phyloP scores from a whole-genome alignment of 73 alveolate genomes.

The Blepharisma japonicum region DNA sequence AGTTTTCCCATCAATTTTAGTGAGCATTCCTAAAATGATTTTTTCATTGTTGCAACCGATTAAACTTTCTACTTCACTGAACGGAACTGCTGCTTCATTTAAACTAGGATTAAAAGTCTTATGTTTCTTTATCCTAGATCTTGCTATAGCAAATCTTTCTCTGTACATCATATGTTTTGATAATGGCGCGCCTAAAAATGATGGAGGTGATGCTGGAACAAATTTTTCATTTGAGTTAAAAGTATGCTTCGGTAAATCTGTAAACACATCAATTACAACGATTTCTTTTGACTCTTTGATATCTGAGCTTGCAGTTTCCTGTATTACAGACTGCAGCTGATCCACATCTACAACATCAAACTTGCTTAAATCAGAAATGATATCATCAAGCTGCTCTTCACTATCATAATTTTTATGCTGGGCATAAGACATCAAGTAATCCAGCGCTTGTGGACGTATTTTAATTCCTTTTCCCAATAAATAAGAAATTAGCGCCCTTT shows the following conservation, averaged over 20 bases:
- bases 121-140: not conserved
- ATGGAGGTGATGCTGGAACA: not conserved
- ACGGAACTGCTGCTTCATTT: not conserved
- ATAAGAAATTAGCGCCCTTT: no score
- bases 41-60: not conserved
- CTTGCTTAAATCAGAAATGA: not conserved
- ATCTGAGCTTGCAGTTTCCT: not conserved
- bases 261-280: constrained; percentile 13
- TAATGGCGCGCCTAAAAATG: not conserved
- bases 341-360: not conserved
- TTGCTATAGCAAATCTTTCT: not conserved
- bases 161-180: not conserved
- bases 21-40: not conserved
- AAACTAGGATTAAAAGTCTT: not conserved
- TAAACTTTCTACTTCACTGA: not conserved
- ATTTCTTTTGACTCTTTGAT: not conserved
- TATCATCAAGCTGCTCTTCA: not conserved
- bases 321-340: not conserved
- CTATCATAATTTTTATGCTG: not conserved
- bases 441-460: not conserved
- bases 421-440: not conserved
- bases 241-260: not conserved
- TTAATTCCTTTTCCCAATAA: constrained; percentile 5
- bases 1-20: not conserved
- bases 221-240: not conserved